Evolutionary conservation across 2,329 filamentous ascomycete species (phyloP).

Genomic region (Sporothrix brunneoviolacea): DNA sequence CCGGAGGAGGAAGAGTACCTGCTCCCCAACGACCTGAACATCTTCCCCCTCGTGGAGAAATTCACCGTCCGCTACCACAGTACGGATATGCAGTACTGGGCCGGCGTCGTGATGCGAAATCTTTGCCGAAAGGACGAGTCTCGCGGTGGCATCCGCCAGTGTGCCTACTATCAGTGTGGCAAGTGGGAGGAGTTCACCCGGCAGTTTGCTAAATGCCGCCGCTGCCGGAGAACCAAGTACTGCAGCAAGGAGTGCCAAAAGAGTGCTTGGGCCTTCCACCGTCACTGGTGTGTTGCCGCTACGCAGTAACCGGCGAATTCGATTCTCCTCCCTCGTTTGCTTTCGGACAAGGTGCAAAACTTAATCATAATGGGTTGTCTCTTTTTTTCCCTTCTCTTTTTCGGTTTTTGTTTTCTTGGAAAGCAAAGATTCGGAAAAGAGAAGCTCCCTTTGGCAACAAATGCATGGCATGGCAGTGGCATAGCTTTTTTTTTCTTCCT

Average conservation of each 20-base stretch:
- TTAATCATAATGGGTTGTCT: not conserved
- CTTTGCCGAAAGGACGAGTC: conserved; percentile 96
- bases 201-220: conserved; percentile 95
- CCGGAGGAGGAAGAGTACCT: conserved; percentile 81
- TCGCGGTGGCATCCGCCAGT: conserved; percentile 88
- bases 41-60: conserved; percentile 96
- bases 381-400: not conserved
- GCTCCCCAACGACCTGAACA: conserved; percentile 91
- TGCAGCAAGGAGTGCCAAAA: conserved; percentile 99
- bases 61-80: conserved; percentile 94
- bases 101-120: conserved; percentile 97
- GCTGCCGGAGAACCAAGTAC: conserved; percentile 94
- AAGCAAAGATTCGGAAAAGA: too few species aligned
- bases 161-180: conserved; percentile 95
- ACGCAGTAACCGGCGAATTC: conserved; percentile 34
- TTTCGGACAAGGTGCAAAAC: not conserved
- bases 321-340: not conserved
- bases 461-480: too few species aligned
- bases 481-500: not conserved
- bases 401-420: not conserved
- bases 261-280: conserved; percentile 95
- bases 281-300: conserved; percentile 91
- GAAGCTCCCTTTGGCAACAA: too few species aligned
- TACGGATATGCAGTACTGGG: conserved; percentile 99
- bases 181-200: conserved; percentile 97